Percentiles rank a stretch among this genome's conserved stretches.
Conservation (phyloP, 352 stramenopile species). For the Phytophthora idaei region DNA sequence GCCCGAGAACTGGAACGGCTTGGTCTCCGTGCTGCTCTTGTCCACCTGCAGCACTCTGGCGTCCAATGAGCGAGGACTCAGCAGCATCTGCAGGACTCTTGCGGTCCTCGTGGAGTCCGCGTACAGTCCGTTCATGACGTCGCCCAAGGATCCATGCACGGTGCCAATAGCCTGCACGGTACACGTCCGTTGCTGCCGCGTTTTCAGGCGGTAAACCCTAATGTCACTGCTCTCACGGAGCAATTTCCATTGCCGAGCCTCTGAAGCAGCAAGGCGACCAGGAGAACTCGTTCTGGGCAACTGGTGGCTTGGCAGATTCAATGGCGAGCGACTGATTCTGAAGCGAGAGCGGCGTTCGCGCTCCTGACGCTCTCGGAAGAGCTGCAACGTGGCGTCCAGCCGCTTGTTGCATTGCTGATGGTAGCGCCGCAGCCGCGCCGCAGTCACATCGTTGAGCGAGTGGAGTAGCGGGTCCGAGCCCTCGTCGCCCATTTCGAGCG, state of each 20-base stretch:
- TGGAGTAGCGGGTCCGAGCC: slow-evolving; percentile 11
- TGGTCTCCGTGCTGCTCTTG: slow-evolving; percentile 55
- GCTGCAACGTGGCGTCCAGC: slow-evolving; percentile 45
- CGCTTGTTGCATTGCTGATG: slow-evolving; percentile 55
- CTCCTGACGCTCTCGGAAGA: slow-evolving; percentile 58
- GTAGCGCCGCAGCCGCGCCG: slow-evolving; percentile 49
- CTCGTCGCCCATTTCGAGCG: slow-evolving; percentile 47
- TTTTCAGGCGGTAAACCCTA: slow-evolving; percentile 57
- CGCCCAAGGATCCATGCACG: slow-evolving; percentile 61
- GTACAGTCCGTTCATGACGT: slow-evolving; percentile 84
- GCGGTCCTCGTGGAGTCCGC: slow-evolving; percentile 74
- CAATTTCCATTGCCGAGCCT: slow-evolving; percentile 65
- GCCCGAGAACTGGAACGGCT: slow-evolving; percentile 77
- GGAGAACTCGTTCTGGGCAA: slow-evolving; percentile 6
- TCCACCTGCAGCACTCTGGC: slow-evolving; percentile 72
- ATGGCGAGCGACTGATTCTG: slow-evolving; percentile 18
- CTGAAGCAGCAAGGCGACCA: slow-evolving; percentile 1
- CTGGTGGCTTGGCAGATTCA: slow-evolving; percentile 14
- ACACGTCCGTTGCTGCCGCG: slow-evolving; percentile 46
- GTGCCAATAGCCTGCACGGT: slow-evolving; percentile 67
- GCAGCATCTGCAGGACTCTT: slow-evolving; percentile 62
- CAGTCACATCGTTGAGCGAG: slow-evolving; percentile 46
- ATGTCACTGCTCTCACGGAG: slow-evolving; percentile 67
- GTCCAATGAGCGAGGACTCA: slow-evolving; percentile 64
- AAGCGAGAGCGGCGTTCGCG: slow-evolving; percentile 30